Percentiles rank a stretch among this genome's conserved stretches.
Conservation (phyloP, 176 grass and related monocot species). For the Juncus effusus region DNA sequence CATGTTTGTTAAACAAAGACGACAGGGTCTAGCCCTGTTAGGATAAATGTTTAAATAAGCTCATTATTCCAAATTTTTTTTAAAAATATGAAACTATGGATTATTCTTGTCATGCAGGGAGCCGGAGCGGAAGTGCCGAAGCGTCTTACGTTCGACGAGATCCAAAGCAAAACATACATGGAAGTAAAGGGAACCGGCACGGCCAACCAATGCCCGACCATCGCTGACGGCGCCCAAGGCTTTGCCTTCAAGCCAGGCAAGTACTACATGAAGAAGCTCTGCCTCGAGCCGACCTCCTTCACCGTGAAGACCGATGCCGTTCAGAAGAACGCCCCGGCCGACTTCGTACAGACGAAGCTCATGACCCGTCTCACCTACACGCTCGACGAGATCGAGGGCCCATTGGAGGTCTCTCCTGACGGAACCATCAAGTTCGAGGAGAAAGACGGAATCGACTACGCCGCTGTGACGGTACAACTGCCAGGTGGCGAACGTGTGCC, state of each 20-base stretch:
- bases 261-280: constrained; percentile 79
- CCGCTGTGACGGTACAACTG: constrained; percentile 78
- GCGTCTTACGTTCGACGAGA: constrained; percentile 77
- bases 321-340: constrained; percentile 55
- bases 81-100: too few relatives aligned
- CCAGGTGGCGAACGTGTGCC: constrained; percentile 74
- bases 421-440: constrained; percentile 66
- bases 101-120: constrained; percentile 34
- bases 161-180: constrained; percentile 88
- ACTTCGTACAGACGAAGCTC: constrained; percentile 94
- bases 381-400: constrained; percentile 83
- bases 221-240: constrained; percentile 42
- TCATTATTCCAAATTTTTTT: too few relatives aligned
- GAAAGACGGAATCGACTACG: constrained; percentile 90
- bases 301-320: constrained; percentile 73
- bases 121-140: constrained; percentile 63
- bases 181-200: constrained; percentile 87
- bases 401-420: constrained; percentile 54
- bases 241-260: constrained; percentile 79
- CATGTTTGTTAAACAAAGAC: not conserved
- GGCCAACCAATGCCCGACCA: constrained; percentile 79
- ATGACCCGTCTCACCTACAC: constrained; percentile 95
- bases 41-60: too few relatives aligned
- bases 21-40: too few relatives aligned
- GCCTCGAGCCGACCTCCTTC: constrained; percentile 86